phyloP scores from a whole-genome alignment of 2,329 filamentous ascomycete species.

The Massarina eburnea region DNA sequence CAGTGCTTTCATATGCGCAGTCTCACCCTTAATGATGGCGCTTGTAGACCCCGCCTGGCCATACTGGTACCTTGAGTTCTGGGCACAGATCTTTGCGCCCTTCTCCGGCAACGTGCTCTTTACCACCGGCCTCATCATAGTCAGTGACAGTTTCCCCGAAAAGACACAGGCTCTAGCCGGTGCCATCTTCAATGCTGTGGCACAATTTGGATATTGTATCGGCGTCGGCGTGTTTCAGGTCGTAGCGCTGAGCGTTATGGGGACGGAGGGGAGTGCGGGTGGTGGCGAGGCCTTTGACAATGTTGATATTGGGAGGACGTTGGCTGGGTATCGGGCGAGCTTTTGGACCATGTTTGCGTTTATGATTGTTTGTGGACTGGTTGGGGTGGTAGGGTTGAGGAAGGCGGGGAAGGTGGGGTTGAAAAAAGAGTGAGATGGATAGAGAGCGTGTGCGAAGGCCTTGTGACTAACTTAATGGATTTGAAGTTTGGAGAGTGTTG shows the following conservation, averaged over 20 bases:
- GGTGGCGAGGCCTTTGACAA: background rate
- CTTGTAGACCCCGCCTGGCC: constrained; percentile 51
- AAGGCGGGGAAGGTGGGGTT: constrained; percentile 28
- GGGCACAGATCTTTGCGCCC: constrained; percentile 48
- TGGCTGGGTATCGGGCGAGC: constrained; percentile 21
- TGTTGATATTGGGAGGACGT: background rate
- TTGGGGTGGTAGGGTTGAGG: constrained; percentile 27
- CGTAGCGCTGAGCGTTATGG: constrained; percentile 23
- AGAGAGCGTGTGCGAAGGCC: no score
- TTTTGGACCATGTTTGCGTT: constrained; percentile 32
- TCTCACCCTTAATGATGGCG: constrained; percentile 59
- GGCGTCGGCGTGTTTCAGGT: constrained; percentile 29
- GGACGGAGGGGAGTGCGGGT: background rate
- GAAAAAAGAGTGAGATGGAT: no score
- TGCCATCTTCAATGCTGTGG: constrained; percentile 62
- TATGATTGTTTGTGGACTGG: constrained; percentile 19
- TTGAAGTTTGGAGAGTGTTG: no score
- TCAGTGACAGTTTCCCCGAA: constrained; percentile 57
- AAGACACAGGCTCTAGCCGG: constrained; percentile 62
- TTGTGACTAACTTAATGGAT: no score
- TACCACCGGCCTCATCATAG: constrained; percentile 58
- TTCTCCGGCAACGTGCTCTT: constrained; percentile 55
- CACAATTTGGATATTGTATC: constrained; percentile 56
- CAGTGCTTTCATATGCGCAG: no score
- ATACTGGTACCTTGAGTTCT: constrained; percentile 55